A percentile compares a stretch with the other conserved stretches of the same genome.
These are phyloP conservation scores for Lipomyces yamadae DNA, from an alignment of 805 yeast species.

Conservation along the genomic window DNA sequence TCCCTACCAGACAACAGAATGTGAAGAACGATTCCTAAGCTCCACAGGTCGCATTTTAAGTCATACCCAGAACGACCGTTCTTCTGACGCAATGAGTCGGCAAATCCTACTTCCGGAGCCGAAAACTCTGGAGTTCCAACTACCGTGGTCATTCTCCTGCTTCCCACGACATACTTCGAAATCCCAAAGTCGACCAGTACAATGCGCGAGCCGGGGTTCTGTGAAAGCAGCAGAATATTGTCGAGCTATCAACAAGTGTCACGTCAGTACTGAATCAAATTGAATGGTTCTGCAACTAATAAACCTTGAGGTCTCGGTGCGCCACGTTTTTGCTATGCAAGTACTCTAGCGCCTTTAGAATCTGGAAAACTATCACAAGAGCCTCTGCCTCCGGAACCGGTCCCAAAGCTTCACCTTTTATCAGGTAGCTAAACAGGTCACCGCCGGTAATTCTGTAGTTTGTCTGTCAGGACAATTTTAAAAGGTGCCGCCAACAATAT, in stretches of 20 bases:
- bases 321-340: slow-evolving; percentile 60
- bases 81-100: slow-evolving; percentile 19
- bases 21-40: slow-evolving; percentile 64
- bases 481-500: background rate
- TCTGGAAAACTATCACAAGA: slow-evolving; percentile 59
- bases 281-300: background rate
- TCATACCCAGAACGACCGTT: slow-evolving; percentile 51
- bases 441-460: slow-evolving; percentile 53
- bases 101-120: slow-evolving; percentile 71
- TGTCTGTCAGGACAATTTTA: background rate
- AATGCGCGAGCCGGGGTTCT: slow-evolving; percentile 58
- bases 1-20: slow-evolving; percentile 55
- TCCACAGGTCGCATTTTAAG: slow-evolving; percentile 70
- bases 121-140: slow-evolving; percentile 73
- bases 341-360: slow-evolving; percentile 60
- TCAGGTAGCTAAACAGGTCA: slow-evolving; percentile 61
- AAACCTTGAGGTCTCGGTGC: slow-evolving; percentile 64
- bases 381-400: slow-evolving; percentile 61
- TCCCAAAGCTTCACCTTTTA: slow-evolving; percentile 49
- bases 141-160: slow-evolving; percentile 53
- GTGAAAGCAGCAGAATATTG: slow-evolving; percentile 61
- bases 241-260: slow-evolving; percentile 49
- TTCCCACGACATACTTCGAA: slow-evolving; percentile 46
- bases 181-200: slow-evolving; percentile 74
- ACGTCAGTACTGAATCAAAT: background rate